Evolutionary conservation across 257 asterid species (phyloP).

Genomic region (Cynanchum wilfordii): DNA sequence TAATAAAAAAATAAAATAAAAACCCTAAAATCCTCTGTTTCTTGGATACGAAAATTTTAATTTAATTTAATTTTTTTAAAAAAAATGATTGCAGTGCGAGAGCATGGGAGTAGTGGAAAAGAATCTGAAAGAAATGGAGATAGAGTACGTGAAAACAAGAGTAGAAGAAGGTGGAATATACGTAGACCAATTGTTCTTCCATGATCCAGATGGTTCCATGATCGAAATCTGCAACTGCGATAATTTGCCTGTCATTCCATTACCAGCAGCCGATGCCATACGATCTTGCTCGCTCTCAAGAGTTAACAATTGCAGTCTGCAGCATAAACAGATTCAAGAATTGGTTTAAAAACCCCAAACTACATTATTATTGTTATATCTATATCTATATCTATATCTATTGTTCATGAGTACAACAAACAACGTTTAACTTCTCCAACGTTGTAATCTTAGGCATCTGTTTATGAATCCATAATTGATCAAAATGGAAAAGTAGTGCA

Average conservation of each 20-base stretch:
- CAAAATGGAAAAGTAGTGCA: too few relatives aligned
- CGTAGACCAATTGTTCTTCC: constrained; percentile 27
- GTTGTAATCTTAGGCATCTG: too few relatives aligned
- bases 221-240: constrained; percentile 32
- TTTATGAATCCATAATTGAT: too few relatives aligned
- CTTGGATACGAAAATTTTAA: too few relatives aligned
- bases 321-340: neutral
- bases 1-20: too few relatives aligned
- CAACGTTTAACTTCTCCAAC: too few relatives aligned
- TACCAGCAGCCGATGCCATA: constrained; percentile 2
- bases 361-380: too few relatives aligned
- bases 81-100: constrained; percentile 22
- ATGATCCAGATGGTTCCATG: constrained; percentile 30
- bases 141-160: constrained; percentile 15
- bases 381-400: too few relatives aligned
- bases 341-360: neutral
- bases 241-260: constrained; percentile 13
- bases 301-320: neutral
- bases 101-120: constrained; percentile 24
- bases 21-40: too few relatives aligned
- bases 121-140: constrained; percentile 20
- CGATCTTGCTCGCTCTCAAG: neutral
- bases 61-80: too few relatives aligned
- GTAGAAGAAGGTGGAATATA: constrained; percentile 29
- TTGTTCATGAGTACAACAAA: neutral